These are phyloP conservation scores for Strobilomyces confusus DNA, from an alignment of 768 basidiomycete species.

Conservation along the genomic window DNA sequence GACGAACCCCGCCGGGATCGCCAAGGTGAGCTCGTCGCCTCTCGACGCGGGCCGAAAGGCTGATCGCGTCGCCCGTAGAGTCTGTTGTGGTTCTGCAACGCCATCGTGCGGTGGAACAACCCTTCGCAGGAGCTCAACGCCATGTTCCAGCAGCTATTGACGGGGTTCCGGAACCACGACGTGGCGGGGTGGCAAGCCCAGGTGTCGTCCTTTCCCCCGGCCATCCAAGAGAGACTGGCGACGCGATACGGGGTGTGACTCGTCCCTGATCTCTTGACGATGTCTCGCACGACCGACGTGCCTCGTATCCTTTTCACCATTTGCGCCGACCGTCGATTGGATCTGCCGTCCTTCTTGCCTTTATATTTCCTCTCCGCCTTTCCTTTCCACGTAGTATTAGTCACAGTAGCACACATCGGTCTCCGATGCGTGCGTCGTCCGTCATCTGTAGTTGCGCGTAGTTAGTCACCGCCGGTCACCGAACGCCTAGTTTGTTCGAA, in stretches of 20 bases:
- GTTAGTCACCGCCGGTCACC: constrained; percentile 27
- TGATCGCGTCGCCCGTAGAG: constrained; percentile 48
- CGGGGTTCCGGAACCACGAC: constrained; percentile 87
- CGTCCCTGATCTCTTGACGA: constrained; percentile 11
- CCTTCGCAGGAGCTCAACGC: constrained; percentile 88
- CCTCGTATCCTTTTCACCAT: constrained; percentile 15
- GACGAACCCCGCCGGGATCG: constrained; percentile 88
- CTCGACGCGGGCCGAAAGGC: too few species aligned
- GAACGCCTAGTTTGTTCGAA: constrained; percentile 35
- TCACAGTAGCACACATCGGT: constrained; percentile 22
- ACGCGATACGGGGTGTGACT: constrained; percentile 81
- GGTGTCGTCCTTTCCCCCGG: constrained; percentile 78
- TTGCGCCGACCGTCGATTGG: constrained; percentile 28
- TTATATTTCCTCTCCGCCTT: neutral
- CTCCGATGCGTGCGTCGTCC: constrained; percentile 22
- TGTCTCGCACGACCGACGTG: constrained; percentile 15
- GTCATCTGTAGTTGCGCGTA: constrained; percentile 31
- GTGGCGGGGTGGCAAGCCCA: constrained; percentile 83
- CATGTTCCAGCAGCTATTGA: constrained; percentile 90
- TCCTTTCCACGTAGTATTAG: constrained; percentile 16
- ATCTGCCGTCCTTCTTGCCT: constrained; percentile 13
- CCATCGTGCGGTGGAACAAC: constrained; percentile 91
- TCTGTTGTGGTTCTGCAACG: constrained; percentile 96
- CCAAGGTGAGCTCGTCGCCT: constrained; percentile 72
- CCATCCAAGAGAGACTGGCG: constrained; percentile 82